phyloP scores from a whole-genome alignment of 73 alveolate species.

The Symbiodinium natans region DNA sequence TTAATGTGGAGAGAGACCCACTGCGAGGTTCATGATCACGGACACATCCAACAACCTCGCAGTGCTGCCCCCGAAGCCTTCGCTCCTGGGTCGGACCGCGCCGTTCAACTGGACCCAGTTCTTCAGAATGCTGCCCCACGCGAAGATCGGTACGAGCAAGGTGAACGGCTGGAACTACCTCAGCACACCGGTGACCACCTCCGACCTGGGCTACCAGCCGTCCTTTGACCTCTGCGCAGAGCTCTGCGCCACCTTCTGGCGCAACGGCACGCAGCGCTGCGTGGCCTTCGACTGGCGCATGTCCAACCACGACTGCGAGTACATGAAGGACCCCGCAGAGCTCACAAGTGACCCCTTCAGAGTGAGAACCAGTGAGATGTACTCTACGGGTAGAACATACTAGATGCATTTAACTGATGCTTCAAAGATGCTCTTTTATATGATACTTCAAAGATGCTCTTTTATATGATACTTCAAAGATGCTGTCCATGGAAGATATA shows the following conservation, averaged over 20 bases:
- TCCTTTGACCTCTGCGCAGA: slow-evolving; percentile 65
- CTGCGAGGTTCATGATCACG: slow-evolving; percentile 17
- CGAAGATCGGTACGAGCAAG: slow-evolving; percentile 46
- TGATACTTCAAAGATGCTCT: no score
- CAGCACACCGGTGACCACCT: slow-evolving; percentile 18
- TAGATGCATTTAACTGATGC: no score
- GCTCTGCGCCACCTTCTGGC: slow-evolving; percentile 89
- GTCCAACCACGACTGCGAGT: slow-evolving; percentile 78
- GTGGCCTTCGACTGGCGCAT: slow-evolving; percentile 79
- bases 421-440: no score
- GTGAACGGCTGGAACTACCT: slow-evolving; percentile 53
- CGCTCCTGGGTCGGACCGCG: background rate
- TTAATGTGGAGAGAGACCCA: no score
- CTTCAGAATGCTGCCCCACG: slow-evolving; percentile 88
- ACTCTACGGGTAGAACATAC: no score
- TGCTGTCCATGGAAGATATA: no score
- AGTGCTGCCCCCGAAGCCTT: slow-evolving; percentile 64
- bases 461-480: no score
- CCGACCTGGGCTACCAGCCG: slow-evolving; percentile 71
- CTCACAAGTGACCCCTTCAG: background rate
- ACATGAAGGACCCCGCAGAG: background rate
- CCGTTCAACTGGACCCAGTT: slow-evolving; percentile 79
- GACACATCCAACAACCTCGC: slow-evolving; percentile 74
- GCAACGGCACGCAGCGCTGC: slow-evolving; percentile 56
- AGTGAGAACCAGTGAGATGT: no score